These are phyloP conservation scores for Mycena latifolia DNA, from an alignment of 768 basidiomycete species.

Conservation along the genomic window DNA sequence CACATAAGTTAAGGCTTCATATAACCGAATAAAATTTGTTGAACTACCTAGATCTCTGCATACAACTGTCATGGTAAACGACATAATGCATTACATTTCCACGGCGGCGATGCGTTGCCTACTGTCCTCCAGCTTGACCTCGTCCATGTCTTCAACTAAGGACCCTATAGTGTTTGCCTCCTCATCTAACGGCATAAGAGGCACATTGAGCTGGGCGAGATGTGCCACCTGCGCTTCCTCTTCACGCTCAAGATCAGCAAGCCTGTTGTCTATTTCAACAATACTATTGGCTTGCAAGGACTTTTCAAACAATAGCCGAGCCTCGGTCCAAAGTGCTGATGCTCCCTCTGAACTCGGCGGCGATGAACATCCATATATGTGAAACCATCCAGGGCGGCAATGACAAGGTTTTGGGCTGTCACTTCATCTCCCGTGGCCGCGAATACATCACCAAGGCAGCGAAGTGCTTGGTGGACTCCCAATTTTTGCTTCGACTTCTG, in stretches of 20 bases:
- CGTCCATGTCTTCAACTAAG: no score
- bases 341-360: background rate
- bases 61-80: no score
- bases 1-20: no score
- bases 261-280: background rate
- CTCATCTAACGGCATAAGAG: no score
- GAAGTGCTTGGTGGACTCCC: background rate
- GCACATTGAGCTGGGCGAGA: no score
- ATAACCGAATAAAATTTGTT: no score
- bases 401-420: background rate
- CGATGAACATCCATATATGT: background rate
- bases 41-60: no score
- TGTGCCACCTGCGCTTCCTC: no score
- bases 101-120: no score
- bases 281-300: background rate
- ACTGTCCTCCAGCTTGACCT: no score
- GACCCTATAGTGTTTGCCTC: no score
- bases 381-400: background rate
- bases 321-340: background rate
- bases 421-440: background rate
- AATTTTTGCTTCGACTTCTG: background rate
- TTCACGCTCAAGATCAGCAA: background rate
- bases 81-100: no score
- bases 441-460: background rate
- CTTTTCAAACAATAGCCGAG: background rate